phyloP scores from a whole-genome alignment of 192 early-diverging fungal genomes.

The Backusella parvicylindrica region DNA sequence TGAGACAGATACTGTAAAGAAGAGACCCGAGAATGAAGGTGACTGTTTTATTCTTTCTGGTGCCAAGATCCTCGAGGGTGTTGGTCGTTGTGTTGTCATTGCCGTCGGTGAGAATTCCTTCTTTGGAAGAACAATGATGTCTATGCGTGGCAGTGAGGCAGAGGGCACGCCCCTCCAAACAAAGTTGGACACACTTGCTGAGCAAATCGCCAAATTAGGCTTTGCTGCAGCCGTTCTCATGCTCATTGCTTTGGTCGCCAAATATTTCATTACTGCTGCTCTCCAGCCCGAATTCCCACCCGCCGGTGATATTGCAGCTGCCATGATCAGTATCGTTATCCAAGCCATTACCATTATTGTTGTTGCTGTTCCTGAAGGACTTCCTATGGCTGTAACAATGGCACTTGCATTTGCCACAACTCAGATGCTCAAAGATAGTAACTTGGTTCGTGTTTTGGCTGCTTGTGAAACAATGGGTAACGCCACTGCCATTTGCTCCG shows the following conservation, averaged over 20 bases:
- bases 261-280: slow-evolving; percentile 61
- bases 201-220: slow-evolving; percentile 93
- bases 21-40: slow-evolving; percentile 49
- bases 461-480: slow-evolving; percentile 84
- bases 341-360: slow-evolving; percentile 81
- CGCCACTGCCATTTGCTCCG: slow-evolving; percentile 79
- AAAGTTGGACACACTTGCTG: slow-evolving; percentile 84
- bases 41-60: slow-evolving; percentile 89
- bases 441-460: slow-evolving; percentile 76
- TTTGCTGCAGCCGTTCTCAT: slow-evolving; percentile 77
- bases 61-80: slow-evolving; percentile 86
- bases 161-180: slow-evolving; percentile 90
- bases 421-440: slow-evolving; percentile 78
- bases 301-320: slow-evolving; percentile 42
- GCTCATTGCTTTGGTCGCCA: slow-evolving; percentile 68
- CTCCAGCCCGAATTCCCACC: slow-evolving; percentile 60
- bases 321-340: slow-evolving; percentile 69
- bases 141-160: slow-evolving; percentile 62
- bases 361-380: slow-evolving; percentile 83
- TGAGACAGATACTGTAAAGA: slow-evolving; percentile 84
- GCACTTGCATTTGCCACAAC: slow-evolving; percentile 79
- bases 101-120: slow-evolving; percentile 83
- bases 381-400: slow-evolving; percentile 84
- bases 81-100: slow-evolving; percentile 79
- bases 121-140: slow-evolving; percentile 88